phyloP scores from a whole-genome alignment of 257 asterid genomes.

The Pogostemon cablin region DNA sequence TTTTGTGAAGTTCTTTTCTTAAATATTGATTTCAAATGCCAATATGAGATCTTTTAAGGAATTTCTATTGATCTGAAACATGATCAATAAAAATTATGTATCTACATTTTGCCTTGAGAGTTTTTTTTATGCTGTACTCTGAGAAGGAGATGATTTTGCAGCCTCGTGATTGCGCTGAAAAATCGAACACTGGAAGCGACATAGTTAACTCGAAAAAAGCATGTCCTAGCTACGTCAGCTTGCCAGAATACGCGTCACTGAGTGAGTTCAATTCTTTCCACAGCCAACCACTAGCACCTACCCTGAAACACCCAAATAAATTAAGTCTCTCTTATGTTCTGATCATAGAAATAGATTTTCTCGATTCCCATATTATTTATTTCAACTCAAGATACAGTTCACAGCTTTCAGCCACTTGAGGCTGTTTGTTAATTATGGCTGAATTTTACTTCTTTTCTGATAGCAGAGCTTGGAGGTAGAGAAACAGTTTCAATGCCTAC shows the following conservation, averaged over 20 bases:
- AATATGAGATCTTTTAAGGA: not conserved
- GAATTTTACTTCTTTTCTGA: not conserved
- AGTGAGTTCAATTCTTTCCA: slow-evolving; percentile 48
- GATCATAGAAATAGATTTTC: not conserved
- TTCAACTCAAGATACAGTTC: slow-evolving; percentile 3
- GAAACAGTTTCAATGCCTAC: slow-evolving; percentile 31
- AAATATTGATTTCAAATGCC: not conserved
- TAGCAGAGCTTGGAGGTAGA: slow-evolving; percentile 42
- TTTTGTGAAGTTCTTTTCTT: not conserved
- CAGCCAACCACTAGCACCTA: not conserved
- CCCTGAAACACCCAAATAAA: not conserved
- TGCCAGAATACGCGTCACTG: slow-evolving; percentile 55
- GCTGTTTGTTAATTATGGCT: not conserved
- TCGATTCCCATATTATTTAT: not conserved
- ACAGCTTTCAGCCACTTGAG: not conserved
- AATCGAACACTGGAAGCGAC: slow-evolving; percentile 43
- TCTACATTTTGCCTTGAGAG: not conserved
- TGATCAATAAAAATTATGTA: not conserved
- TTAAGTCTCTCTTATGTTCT: not conserved
- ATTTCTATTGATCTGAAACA: slow-evolving; percentile 16
- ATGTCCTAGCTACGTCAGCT: slow-evolving; percentile 74
- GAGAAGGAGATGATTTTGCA: slow-evolving; percentile 44
- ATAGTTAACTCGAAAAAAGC: slow-evolving; percentile 43
- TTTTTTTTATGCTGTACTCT: slow-evolving; percentile 20
- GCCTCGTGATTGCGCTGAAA: slow-evolving; percentile 76